Conservation (phyloP, 148 eudicot genomes). For the Chenopodium formosanum region DNA sequence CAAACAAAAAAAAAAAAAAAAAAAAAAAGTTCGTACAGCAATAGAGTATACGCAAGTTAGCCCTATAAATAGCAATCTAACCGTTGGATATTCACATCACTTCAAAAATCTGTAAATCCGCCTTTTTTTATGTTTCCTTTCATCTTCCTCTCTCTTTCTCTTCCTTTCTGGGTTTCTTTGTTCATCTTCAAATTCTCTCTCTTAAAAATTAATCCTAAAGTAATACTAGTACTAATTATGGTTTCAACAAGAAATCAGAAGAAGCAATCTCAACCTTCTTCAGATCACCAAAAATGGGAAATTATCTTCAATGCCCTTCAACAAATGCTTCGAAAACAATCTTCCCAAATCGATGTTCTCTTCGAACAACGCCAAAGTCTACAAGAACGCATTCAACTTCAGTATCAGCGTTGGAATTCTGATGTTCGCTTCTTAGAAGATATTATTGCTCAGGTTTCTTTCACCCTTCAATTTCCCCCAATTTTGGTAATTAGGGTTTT, state of each 20-base stretch:
- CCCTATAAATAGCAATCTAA: too few relatives aligned
- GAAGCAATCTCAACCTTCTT: conserved; percentile 5
- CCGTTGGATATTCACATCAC: too few relatives aligned
- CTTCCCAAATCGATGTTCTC: conserved; percentile 38
- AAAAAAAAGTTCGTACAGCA: too few relatives aligned
- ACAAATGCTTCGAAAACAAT: conserved; percentile 31
- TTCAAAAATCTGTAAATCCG: too few relatives aligned
- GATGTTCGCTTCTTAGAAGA: conserved; percentile 31
- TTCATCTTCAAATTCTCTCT: neutral
- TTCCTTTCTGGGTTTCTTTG: neutral
- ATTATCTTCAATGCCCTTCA: conserved; percentile 38
- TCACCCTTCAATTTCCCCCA: neutral
- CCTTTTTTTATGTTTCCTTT: too few relatives aligned
- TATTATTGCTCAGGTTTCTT: conserved; percentile 38
- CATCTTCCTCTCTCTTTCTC: neutral
- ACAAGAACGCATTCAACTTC: conserved; percentile 38
- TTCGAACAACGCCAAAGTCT: conserved; percentile 33
- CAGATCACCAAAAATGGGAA: conserved; percentile 45
- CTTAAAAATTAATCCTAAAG: too few relatives aligned
- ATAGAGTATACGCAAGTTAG: too few relatives aligned
- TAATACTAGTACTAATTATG: neutral
- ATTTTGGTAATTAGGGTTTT: neutral
- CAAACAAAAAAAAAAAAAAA: too few relatives aligned
- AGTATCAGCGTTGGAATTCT: conserved; percentile 33
- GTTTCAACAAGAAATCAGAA: conserved; percentile 31